These are phyloP conservation scores for Plasmopara halstedii DNA, from an alignment of 352 stramenopile species.

Conservation along the genomic window DNA sequence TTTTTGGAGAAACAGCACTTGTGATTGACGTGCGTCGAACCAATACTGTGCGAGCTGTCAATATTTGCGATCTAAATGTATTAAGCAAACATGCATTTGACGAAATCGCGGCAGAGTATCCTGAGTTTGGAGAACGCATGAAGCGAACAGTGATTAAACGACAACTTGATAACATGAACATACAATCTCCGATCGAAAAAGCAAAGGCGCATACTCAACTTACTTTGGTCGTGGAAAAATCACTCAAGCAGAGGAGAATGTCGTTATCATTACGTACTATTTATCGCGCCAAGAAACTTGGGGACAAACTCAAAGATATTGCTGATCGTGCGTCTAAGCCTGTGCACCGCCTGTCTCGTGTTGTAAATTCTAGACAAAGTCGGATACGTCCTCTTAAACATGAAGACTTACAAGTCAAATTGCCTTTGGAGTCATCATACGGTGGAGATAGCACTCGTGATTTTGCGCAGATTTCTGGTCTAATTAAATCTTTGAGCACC, in stretches of 20 bases:
- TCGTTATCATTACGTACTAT: slow-evolving; percentile 65
- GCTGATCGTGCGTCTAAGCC: slow-evolving; percentile 44
- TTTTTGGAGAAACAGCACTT: slow-evolving; percentile 69
- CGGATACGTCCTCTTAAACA: slow-evolving; percentile 16
- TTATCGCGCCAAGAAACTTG: slow-evolving; percentile 72
- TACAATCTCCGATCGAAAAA: slow-evolving; percentile 60
- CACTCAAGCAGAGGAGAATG: slow-evolving; percentile 63
- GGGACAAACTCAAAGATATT: slow-evolving; percentile 79
- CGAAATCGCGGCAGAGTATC: slow-evolving; percentile 73
- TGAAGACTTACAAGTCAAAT: slow-evolving; percentile 9
- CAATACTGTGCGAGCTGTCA: slow-evolving; percentile 70
- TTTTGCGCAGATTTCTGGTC: slow-evolving; percentile 17
- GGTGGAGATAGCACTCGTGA: slow-evolving; percentile 18
- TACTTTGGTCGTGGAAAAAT: slow-evolving; percentile 72
- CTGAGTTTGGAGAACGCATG: slow-evolving; percentile 73
- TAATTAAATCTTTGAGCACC: slow-evolving; percentile 3
- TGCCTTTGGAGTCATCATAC: slow-evolving; percentile 1
- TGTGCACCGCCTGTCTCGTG: slow-evolving; percentile 17
- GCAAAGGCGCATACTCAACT: slow-evolving; percentile 73
- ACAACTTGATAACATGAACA: slow-evolving; percentile 82
- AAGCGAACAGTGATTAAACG: slow-evolving; percentile 77
- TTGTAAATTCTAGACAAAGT: slow-evolving; percentile 5
- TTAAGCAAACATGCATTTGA: slow-evolving; percentile 74
- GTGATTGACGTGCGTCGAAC: slow-evolving; percentile 75
- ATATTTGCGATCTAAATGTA: slow-evolving; percentile 72